phyloP scores from a whole-genome alignment of 345 rosid genomes.

The Hevea brasiliensis region DNA sequence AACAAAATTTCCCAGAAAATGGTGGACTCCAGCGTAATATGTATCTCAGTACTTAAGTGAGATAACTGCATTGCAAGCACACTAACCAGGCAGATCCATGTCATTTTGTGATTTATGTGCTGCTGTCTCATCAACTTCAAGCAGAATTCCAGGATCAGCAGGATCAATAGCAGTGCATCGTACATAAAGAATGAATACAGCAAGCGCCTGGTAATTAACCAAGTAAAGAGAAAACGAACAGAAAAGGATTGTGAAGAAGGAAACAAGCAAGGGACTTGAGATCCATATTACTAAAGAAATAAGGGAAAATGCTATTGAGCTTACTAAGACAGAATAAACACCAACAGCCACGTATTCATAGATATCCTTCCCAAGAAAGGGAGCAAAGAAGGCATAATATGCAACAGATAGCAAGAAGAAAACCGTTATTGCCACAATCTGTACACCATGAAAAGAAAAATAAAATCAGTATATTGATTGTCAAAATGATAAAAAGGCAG shows the following conservation, averaged over 20 bases:
- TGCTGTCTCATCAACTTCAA: constrained; percentile 52
- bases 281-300: neutral
- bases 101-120: constrained; percentile 54
- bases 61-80: neutral
- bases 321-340: constrained; percentile 78
- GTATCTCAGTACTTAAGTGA: neutral
- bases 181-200: constrained; percentile 70
- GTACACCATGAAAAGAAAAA: constrained; percentile 13
- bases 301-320: constrained; percentile 12
- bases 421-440: constrained; percentile 82
- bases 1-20: neutral
- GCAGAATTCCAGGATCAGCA: constrained; percentile 85
- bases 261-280: neutral
- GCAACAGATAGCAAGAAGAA: constrained; percentile 75
- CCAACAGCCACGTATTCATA: constrained; percentile 63
- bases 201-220: constrained; percentile 53
- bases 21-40: neutral
- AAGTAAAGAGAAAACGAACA: constrained; percentile 18
- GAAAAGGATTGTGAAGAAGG: neutral
- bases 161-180: constrained; percentile 93
- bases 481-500: constrained; percentile 1
- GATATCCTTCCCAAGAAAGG: constrained; percentile 74
- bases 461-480: neutral
- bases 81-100: constrained; percentile 48
- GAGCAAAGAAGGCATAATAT: constrained; percentile 90